phyloP scores from a whole-genome alignment of 1,284 basidiomycete genomes.

The Trichosporon sp. region DNA sequence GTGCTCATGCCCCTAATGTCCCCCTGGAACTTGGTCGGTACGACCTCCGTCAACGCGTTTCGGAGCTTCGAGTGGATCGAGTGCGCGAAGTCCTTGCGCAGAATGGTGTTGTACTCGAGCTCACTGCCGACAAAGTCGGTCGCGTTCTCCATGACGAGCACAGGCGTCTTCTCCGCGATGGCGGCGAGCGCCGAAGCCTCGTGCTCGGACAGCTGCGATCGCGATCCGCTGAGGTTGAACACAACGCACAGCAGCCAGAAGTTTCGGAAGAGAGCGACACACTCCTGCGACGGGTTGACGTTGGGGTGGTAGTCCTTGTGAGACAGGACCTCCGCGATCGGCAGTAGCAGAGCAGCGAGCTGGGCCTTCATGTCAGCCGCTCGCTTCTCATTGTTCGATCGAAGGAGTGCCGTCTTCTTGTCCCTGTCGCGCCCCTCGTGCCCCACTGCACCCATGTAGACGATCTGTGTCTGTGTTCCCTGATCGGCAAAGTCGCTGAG shows the following conservation, averaged over 20 bases:
- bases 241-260: constrained; percentile 85
- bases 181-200: constrained; percentile 69
- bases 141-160: constrained; percentile 73
- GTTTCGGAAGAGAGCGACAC: constrained; percentile 82
- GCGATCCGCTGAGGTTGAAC: constrained; percentile 59
- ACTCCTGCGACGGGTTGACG: constrained; percentile 55
- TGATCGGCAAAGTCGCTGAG: constrained; percentile 84
- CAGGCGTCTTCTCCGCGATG: constrained; percentile 83
- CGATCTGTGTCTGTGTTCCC: constrained; percentile 81
- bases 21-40: constrained; percentile 60
- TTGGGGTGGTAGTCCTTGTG: constrained; percentile 69
- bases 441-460: constrained; percentile 48
- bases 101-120: constrained; percentile 86
- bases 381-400: constrained; percentile 27
- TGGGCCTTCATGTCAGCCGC: constrained; percentile 68
- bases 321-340: constrained; percentile 81
- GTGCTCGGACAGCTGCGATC: constrained; percentile 34
- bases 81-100: constrained; percentile 74
- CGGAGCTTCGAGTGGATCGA: constrained; percentile 67
- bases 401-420: constrained; percentile 23
- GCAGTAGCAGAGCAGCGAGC: constrained; percentile 75
- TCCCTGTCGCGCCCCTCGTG: constrained; percentile 22
- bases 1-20: constrained; percentile 73
- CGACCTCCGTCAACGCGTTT: constrained; percentile 58
- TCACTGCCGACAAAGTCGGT: constrained; percentile 82